Evolutionary conservation across 2,329 filamentous ascomycete species (phyloP).

Genomic region (Thermothelomyces thermophilus): DNA sequence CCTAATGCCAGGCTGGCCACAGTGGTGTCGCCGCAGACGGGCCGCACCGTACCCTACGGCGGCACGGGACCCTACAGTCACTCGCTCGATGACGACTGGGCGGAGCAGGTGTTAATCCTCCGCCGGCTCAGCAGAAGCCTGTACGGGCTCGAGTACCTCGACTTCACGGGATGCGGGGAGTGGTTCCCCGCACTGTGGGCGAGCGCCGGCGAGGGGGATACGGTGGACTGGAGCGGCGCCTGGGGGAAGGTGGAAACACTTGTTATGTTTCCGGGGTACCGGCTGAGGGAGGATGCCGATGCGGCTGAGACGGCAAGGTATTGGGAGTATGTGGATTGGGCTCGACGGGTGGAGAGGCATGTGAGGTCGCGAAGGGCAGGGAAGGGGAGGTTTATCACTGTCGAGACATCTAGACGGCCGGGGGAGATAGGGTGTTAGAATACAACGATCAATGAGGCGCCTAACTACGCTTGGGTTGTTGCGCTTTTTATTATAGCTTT

Average conservation of each 20-base stretch:
- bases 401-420: constrained; percentile 25
- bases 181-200: constrained; percentile 47
- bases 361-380: constrained; percentile 42
- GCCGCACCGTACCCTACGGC: constrained; percentile 43
- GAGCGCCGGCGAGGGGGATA: constrained; percentile 29
- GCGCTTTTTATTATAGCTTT: too few species aligned
- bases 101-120: constrained; percentile 50
- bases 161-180: constrained; percentile 51
- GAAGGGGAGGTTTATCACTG: constrained; percentile 42
- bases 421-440: not conserved
- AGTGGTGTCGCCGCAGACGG: constrained; percentile 38
- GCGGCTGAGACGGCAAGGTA: constrained; percentile 17
- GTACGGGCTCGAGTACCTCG: constrained; percentile 54
- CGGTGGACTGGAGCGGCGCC: constrained; percentile 46
- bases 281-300: constrained; percentile 23
- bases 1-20: constrained; percentile 45
- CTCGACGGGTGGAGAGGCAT: constrained; percentile 41
- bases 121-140: constrained; percentile 47
- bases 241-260: constrained; percentile 48
- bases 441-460: not conserved
- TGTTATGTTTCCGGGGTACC: constrained; percentile 41
- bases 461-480: too few species aligned
- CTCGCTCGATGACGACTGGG: constrained; percentile 51
- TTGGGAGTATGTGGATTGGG: constrained; percentile 32
- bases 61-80: constrained; percentile 54